Conservation (phyloP, 2,329 filamentous ascomycete genomes). For the Colletotrichum caudatum region DNA sequence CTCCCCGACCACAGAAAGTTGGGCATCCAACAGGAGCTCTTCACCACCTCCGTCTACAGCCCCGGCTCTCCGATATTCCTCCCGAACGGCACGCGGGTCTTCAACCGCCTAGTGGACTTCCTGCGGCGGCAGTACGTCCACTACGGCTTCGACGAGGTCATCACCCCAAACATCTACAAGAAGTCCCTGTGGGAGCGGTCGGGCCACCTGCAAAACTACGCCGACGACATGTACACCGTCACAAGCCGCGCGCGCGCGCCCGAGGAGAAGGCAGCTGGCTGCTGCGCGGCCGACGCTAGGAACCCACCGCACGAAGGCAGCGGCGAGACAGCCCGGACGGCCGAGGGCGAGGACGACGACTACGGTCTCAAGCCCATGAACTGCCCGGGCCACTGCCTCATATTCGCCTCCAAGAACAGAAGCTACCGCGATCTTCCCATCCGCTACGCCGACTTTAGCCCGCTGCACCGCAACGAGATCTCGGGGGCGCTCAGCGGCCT, state of each 20-base stretch:
- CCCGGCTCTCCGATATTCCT: slow-evolving; percentile 88
- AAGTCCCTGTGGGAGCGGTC: slow-evolving; percentile 87
- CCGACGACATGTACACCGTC: slow-evolving; percentile 92
- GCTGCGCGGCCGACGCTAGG: slow-evolving; percentile 49
- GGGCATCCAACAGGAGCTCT: slow-evolving; percentile 77
- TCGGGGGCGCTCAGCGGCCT: slow-evolving; percentile 85
- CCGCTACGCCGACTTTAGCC: slow-evolving; percentile 88
- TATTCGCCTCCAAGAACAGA: slow-evolving; percentile 79
- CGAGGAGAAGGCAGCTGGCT: slow-evolving; percentile 41
- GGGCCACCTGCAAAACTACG: slow-evolving; percentile 90
- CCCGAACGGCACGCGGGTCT: slow-evolving; percentile 83
- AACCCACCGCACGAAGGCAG: slow-evolving; percentile 38
- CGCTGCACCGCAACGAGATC: slow-evolving; percentile 87
- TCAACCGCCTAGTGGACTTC: slow-evolving; percentile 86
- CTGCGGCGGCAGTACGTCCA: slow-evolving; percentile 85
- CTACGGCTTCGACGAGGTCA: slow-evolving; percentile 89
- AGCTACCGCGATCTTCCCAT: slow-evolving; percentile 86
- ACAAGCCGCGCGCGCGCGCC: slow-evolving; percentile 59
- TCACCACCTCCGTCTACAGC: slow-evolving; percentile 82
- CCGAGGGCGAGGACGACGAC: slow-evolving; percentile 72
- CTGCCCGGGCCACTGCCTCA: slow-evolving; percentile 87
- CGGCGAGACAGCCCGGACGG: slow-evolving; percentile 34
- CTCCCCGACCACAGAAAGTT: slow-evolving; percentile 70
- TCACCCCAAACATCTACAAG: slow-evolving; percentile 93
- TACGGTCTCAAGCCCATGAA: slow-evolving; percentile 95